Percentiles rank a stretch among this genome's conserved stretches.
phyloP scores from a whole-genome alignment of 148 eudicot genomes.

The Heliamphora exappendiculata region DNA sequence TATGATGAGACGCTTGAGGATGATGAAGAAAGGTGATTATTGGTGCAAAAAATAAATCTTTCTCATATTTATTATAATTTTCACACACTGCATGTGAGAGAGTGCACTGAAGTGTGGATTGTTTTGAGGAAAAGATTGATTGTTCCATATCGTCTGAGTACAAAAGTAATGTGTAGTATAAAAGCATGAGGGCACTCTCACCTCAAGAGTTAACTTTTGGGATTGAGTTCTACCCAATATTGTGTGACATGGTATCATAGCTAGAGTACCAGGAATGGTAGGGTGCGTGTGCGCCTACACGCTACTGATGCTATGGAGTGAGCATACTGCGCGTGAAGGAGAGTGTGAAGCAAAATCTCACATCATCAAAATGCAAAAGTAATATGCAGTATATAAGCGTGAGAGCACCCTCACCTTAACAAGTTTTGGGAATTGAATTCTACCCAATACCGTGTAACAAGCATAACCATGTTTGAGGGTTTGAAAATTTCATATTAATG shows the following conservation, averaged over 20 bases:
- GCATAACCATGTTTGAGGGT: neutral
- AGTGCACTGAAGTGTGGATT: neutral
- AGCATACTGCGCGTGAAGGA: too few species aligned
- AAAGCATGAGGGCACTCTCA: too few species aligned
- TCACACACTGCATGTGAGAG: neutral
- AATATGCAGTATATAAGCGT: too few species aligned
- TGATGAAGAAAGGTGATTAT: slow-evolving; percentile 29
- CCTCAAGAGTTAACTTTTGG: too few species aligned
- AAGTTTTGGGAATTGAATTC: neutral
- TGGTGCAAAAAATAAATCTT: neutral
- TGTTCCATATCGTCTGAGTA: neutral
- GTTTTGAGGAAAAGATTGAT: neutral
- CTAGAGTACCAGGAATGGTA: too few species aligned
- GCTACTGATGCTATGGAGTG: too few species aligned
- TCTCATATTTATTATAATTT: neutral
- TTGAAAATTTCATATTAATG: too few species aligned
- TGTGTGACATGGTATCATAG: too few species aligned
- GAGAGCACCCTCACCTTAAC: too few species aligned
- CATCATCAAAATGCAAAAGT: too few species aligned
- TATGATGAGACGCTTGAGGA: slow-evolving; percentile 13
- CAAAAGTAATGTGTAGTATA: neutral
- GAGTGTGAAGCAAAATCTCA: neutral
- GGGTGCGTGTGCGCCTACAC: too few species aligned
- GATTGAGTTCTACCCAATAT: neutral
- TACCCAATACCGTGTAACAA: neutral